These are phyloP conservation scores for Aspergillus pseudoglaucus DNA, from an alignment of 2,329 filamentous ascomycete species.

Conservation along the genomic window DNA sequence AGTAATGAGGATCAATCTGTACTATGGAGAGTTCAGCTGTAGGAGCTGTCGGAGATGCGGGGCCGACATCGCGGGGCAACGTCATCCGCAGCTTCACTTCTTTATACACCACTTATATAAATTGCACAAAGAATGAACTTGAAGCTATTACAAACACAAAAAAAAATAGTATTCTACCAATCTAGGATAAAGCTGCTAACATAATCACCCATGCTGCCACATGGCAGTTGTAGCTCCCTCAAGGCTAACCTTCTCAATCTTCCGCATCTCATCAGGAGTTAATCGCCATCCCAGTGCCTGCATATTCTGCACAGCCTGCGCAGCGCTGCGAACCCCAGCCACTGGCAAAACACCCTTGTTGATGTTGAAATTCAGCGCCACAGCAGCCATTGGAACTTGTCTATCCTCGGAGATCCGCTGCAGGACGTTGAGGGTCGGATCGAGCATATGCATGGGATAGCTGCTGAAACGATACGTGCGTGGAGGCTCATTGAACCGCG, in stretches of 20 bases:
- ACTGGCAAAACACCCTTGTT: constrained; percentile 41
- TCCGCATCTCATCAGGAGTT: constrained; percentile 35
- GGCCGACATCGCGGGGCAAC: background rate
- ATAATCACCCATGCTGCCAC: constrained; percentile 38
- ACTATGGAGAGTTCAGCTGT: constrained; percentile 1
- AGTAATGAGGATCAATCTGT: background rate
- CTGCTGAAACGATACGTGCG: constrained; percentile 34
- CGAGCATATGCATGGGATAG: constrained; percentile 40
- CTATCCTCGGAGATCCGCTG: constrained; percentile 30
- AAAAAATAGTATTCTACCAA: background rate
- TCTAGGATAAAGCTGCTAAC: background rate
- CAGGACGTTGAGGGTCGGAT: constrained; percentile 32
- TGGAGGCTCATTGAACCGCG: constrained; percentile 30
- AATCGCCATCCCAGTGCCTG: constrained; percentile 38
- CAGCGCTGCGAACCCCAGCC: constrained; percentile 35
- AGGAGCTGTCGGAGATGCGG: background rate
- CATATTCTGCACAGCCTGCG: constrained; percentile 37
- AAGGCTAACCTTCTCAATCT: constrained; percentile 37
- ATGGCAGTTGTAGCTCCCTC: constrained; percentile 33
- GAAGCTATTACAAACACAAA: background rate
- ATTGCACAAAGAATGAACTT: background rate
- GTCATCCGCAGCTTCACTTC: background rate
- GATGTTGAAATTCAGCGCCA: constrained; percentile 42
- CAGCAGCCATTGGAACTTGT: constrained; percentile 29
- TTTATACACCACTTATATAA: background rate